phyloP scores from a whole-genome alignment of 805 yeast genomes.

The Saccharomycopsis synnaedendra region DNA sequence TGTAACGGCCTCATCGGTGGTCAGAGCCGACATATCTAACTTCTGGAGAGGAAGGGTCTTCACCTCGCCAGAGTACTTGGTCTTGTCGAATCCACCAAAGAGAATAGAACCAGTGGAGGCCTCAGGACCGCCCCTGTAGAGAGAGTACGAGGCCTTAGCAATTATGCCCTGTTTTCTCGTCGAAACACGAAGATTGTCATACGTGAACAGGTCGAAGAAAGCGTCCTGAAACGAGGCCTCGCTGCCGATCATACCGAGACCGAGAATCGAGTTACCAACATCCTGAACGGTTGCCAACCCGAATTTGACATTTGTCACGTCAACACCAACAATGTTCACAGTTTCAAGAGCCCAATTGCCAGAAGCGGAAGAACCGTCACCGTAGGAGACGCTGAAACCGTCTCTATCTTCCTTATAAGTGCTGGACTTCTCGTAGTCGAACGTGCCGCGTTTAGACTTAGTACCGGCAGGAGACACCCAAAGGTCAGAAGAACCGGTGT shows the following conservation, averaged over 20 bases:
- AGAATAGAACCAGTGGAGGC: constrained; percentile 41
- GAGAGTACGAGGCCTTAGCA: constrained; percentile 44
- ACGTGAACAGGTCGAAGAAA: constrained; percentile 44
- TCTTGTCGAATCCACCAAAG: constrained; percentile 64
- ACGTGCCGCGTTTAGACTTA: constrained; percentile 24
- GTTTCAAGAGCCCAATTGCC: constrained; percentile 31
- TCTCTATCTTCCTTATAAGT: constrained; percentile 24
- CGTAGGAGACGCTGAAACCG: constrained; percentile 31
- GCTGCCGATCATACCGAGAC: constrained; percentile 37
- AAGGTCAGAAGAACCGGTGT: constrained; percentile 39
- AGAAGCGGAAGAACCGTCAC: constrained; percentile 36
- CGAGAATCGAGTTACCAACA: constrained; percentile 44
- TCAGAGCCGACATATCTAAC: constrained; percentile 20
- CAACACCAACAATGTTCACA: constrained; percentile 16
- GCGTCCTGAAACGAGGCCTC: constrained; percentile 20
- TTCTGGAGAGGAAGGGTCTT: constrained; percentile 41
- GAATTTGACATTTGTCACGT: constrained; percentile 9
- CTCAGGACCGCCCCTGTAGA: constrained; percentile 38
- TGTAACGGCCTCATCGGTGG: constrained; percentile 37
- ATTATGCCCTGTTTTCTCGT: constrained; percentile 50
- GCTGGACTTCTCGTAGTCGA: constrained; percentile 23
- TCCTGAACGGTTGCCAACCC: constrained; percentile 16
- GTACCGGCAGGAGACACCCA: constrained; percentile 29
- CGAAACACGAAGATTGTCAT: constrained; percentile 56
- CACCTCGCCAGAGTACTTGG: constrained; percentile 45